Evolutionary conservation across 371 early-diverging fungal species (phyloP).

Genomic region (Syncephalastrum contaminatum): DNA sequence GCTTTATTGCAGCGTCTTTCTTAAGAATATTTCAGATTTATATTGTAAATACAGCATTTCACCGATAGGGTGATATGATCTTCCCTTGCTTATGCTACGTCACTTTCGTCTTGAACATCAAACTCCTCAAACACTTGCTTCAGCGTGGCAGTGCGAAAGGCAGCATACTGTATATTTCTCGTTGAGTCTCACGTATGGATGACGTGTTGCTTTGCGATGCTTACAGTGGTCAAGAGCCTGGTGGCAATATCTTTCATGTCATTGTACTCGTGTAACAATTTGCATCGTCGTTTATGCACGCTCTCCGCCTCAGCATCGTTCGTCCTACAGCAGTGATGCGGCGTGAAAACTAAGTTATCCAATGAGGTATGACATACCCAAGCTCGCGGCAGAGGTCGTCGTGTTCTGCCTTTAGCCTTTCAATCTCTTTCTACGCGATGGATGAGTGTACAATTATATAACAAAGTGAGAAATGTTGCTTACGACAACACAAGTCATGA

Average conservation of each 20-base stretch:
- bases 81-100: too few relatives aligned
- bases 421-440: background rate
- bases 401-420: background rate
- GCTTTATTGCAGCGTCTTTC: slow-evolving; percentile 25
- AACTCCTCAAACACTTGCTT: too few relatives aligned
- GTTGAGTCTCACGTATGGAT: too few relatives aligned
- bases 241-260: slow-evolving; percentile 17
- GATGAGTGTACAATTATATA: too few relatives aligned
- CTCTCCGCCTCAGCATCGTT: slow-evolving; percentile 8
- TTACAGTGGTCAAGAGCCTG: slow-evolving; percentile 13
- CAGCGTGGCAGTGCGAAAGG: too few relatives aligned
- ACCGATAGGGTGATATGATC: too few relatives aligned
- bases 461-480: too few relatives aligned
- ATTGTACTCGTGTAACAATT: slow-evolving; percentile 24
- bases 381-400: slow-evolving; percentile 1
- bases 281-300: slow-evolving; percentile 6
- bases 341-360: background rate
- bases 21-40: too few relatives aligned
- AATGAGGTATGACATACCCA: background rate
- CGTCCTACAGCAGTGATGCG: slow-evolving; percentile 10
- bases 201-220: background rate
- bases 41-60: too few relatives aligned
- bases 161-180: too few relatives aligned
- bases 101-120: too few relatives aligned
- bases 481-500: too few relatives aligned